Percentiles rank a stretch among this genome's conserved stretches.
These are phyloP conservation scores for Schwanniomyces occidentalis DNA, from an alignment of 805 yeast species.

Conservation along the genomic window DNA sequence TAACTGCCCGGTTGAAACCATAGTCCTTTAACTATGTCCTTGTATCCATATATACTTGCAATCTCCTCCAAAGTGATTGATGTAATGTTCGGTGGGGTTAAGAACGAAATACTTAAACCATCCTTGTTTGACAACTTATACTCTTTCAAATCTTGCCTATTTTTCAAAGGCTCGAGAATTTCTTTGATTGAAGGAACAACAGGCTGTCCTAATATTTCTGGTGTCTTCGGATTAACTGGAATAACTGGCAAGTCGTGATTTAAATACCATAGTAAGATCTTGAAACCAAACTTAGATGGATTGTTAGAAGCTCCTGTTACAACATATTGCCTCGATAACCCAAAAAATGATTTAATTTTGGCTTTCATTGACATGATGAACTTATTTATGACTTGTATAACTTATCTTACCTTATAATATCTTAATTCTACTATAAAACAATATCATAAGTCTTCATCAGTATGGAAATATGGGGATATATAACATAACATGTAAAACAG, in stretches of 20 bases:
- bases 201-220: constrained; percentile 45
- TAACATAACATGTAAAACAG: no score
- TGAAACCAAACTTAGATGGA: constrained; percentile 66
- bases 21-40: constrained; percentile 48
- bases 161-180: constrained; percentile 23
- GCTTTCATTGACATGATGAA: constrained; percentile 37
- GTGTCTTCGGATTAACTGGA: constrained; percentile 64
- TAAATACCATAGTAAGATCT: constrained; percentile 68
- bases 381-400: neutral
- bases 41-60: constrained; percentile 41
- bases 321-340: constrained; percentile 52
- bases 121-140: constrained; percentile 33
- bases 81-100: constrained; percentile 73
- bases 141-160: constrained; percentile 17
- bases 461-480: no score
- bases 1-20: constrained; percentile 90
- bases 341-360: constrained; percentile 47
- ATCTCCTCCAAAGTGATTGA: constrained; percentile 32
- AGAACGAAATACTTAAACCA: constrained; percentile 61
- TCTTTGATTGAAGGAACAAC: constrained; percentile 35
- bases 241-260: constrained; percentile 55
- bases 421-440: no score
- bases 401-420: no score
- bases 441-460: no score
- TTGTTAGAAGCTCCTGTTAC: constrained; percentile 74